phyloP scores from a whole-genome alignment of 768 basidiomycete genomes.

The Lactarius trivialis region DNA sequence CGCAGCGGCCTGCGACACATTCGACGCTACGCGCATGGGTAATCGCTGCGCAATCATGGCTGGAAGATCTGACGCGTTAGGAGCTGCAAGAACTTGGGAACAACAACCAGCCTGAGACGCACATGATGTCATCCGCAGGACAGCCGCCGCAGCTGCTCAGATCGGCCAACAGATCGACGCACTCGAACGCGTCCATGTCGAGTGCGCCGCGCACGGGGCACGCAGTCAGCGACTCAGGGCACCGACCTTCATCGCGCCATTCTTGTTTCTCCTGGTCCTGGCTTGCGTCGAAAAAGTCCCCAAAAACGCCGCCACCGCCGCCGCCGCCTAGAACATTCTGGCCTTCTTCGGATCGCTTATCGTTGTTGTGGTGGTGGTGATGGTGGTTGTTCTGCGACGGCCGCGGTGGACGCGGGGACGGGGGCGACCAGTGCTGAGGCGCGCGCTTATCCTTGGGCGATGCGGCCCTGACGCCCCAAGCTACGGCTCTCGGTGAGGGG shows the following conservation, averaged over 20 bases:
- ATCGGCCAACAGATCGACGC: constrained; percentile 29
- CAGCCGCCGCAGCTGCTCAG: constrained; percentile 31
- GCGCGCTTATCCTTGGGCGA: background rate
- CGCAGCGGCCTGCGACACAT: constrained; percentile 27
- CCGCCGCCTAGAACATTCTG: background rate
- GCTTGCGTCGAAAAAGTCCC: background rate
- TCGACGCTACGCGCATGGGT: constrained; percentile 26
- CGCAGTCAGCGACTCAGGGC: constrained; percentile 8
- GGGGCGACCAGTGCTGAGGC: background rate
- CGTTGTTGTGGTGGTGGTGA: background rate
- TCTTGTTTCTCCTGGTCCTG: background rate
- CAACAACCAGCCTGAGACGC: constrained; percentile 8
- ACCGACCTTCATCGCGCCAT: background rate
- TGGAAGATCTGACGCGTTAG: constrained; percentile 6
- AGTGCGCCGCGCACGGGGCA: constrained; percentile 10
- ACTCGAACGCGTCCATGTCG: constrained; percentile 27
- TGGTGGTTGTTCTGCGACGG: background rate
- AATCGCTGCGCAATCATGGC: constrained; percentile 29
- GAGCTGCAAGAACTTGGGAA: background rate
- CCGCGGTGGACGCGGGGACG: background rate
- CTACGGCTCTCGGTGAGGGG: background rate
- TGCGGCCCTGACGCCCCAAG: background rate
- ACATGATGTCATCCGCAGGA: constrained; percentile 25
- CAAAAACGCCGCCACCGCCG: no score
- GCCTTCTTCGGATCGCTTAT: background rate